phyloP scores from a whole-genome alignment of 768 basidiomycete genomes.

The Dacryopinax spathularia region DNA sequence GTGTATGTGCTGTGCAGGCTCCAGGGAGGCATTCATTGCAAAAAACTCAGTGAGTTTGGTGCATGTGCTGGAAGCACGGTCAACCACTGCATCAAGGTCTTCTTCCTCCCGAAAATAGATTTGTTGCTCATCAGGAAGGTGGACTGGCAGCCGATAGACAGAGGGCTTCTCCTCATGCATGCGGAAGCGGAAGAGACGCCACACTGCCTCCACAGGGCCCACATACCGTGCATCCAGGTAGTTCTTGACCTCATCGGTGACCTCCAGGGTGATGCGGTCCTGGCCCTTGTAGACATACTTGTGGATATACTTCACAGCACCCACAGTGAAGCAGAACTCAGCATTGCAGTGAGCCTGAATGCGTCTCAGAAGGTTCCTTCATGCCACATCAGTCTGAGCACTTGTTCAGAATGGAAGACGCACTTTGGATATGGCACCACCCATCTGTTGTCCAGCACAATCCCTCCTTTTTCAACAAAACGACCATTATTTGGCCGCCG shows the following conservation, averaged over 20 bases:
- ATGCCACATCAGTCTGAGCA: too few relatives aligned
- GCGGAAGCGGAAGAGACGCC: constrained; percentile 24
- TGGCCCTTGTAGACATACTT: too few relatives aligned
- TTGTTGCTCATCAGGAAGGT: constrained; percentile 27
- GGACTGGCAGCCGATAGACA: constrained; percentile 31
- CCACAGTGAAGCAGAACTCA: constrained; percentile 29
- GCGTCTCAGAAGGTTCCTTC: too few relatives aligned
- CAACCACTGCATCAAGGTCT: constrained; percentile 10
- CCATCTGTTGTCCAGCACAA: constrained; percentile 26
- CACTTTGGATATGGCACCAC: constrained; percentile 37
- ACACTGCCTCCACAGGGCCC: constrained; percentile 25
- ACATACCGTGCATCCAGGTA: constrained; percentile 31
- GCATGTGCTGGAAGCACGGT: constrained; percentile 14
- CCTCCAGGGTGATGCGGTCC: constrained; percentile 26
- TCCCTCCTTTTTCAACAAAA: constrained; percentile 24
- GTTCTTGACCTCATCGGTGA: constrained; percentile 27
- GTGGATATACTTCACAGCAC: constrained; percentile 32
- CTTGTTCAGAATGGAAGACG: too few relatives aligned
- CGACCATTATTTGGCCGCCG: too few relatives aligned
- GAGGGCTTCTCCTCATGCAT: too few relatives aligned
- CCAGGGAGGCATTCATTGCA: constrained; percentile 12
- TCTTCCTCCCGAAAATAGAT: constrained; percentile 28
- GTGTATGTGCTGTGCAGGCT: constrained; percentile 12
- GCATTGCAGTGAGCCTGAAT: too few relatives aligned
- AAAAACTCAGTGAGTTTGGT: constrained; percentile 25